Evolutionary conservation across 441 rosid species (phyloP).

Genomic region (Hura crepitans): DNA sequence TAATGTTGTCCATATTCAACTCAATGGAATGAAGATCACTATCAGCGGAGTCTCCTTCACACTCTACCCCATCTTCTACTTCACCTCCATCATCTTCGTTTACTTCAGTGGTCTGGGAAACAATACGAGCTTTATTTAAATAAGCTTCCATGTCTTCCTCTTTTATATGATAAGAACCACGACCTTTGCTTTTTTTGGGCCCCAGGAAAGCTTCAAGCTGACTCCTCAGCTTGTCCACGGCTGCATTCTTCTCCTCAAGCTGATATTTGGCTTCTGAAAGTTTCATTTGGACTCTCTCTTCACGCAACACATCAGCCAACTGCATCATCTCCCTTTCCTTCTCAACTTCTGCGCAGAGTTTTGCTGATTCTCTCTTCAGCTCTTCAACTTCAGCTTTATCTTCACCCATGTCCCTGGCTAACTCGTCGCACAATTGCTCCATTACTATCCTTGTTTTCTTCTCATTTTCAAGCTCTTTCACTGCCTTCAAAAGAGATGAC

Average conservation of each 20-base stretch:
- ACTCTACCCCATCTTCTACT: constrained; percentile 52
- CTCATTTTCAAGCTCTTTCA: constrained; percentile 81
- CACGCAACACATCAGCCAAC: constrained; percentile 63
- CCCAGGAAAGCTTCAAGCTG: constrained; percentile 79
- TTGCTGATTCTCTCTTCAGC: constrained; percentile 58
- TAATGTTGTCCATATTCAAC: constrained; percentile 55
- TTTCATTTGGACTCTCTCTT: constrained; percentile 75
- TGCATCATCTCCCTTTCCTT: constrained; percentile 85
- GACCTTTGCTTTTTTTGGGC: constrained; percentile 51
- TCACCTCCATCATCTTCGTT: constrained; percentile 58
- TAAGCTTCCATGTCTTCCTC: constrained; percentile 53
- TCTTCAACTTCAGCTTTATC: constrained; percentile 70
- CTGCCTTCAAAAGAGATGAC: constrained; percentile 54
- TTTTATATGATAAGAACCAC: constrained; percentile 34
- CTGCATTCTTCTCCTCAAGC: constrained; percentile 76
- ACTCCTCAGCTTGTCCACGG: constrained; percentile 66
- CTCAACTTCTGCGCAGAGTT: constrained; percentile 63
- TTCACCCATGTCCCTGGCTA: constrained; percentile 60
- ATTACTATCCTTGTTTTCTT: constrained; percentile 71
- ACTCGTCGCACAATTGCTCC: constrained; percentile 78
- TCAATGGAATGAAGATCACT: constrained; percentile 89
- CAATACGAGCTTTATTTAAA: constrained; percentile 39
- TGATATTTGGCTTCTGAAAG: constrained; percentile 74
- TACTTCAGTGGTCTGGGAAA: constrained; percentile 40
- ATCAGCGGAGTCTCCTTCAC: constrained; percentile 61